These are phyloP conservation scores for Fusarium chuoi DNA, from an alignment of 2,329 filamentous ascomycete genomes.

Conservation along the genomic window DNA sequence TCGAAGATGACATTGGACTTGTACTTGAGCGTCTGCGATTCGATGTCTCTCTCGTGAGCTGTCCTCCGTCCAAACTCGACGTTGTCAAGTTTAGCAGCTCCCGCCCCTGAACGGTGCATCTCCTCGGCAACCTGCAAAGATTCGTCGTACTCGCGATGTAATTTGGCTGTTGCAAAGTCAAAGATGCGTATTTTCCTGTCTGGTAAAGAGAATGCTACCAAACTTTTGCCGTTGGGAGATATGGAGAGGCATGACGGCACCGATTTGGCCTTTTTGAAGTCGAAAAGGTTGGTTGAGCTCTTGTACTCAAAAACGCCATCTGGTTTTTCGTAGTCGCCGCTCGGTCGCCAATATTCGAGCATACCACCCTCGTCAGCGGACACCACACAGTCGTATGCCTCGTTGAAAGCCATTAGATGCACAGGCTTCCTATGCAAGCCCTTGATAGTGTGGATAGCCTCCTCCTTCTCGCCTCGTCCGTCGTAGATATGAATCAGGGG, in stretches of 20 bases:
- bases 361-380: conserved; percentile 91
- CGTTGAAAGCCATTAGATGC: conserved; percentile 88
- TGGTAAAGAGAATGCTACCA: conserved; percentile 90
- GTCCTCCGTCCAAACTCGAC: conserved; percentile 92
- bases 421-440: conserved; percentile 85
- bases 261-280: conserved; percentile 96
- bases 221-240: conserved; percentile 85
- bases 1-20: conserved; percentile 93
- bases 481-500: conserved; percentile 86
- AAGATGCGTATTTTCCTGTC: conserved; percentile 94
- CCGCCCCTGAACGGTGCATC: conserved; percentile 95
- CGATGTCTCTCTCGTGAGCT: conserved; percentile 86
- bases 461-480: conserved; percentile 82
- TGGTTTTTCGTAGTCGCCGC: conserved; percentile 86
- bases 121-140: conserved; percentile 88
- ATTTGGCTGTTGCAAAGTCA: conserved; percentile 88
- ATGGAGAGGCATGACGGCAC: conserved; percentile 83
- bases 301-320: conserved; percentile 93
- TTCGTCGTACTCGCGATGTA: conserved; percentile 94
- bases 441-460: conserved; percentile 80
- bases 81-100: conserved; percentile 82
- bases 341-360: conserved; percentile 95
- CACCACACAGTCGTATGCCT: conserved; percentile 86
- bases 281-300: conserved; percentile 92
- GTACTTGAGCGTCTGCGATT: conserved; percentile 72